These are phyloP conservation scores for Pseudonitzschia pungens DNA, from an alignment of 108 stramenopile species.

Conservation along the genomic window DNA sequence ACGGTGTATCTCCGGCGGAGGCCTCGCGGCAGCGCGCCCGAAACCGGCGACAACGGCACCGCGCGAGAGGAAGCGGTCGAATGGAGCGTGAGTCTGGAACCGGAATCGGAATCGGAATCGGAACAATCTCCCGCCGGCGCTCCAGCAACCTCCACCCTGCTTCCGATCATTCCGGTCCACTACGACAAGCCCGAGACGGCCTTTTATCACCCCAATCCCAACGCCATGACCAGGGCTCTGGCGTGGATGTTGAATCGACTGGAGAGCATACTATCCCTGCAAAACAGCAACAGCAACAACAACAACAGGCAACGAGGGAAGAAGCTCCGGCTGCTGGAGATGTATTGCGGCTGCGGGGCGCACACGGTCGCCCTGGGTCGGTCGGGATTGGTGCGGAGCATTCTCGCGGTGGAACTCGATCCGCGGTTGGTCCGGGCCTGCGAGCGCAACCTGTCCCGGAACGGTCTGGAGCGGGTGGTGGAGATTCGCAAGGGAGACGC, in stretches of 20 bases:
- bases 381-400: constrained; percentile 36
- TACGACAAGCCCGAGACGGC: constrained; percentile 72
- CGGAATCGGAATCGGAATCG: neutral
- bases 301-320: neutral
- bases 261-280: constrained; percentile 4
- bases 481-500: constrained; percentile 50
- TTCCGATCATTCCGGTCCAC: constrained; percentile 34
- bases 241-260: constrained; percentile 66
- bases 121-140: too few species aligned
- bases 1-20: constrained; percentile 21
- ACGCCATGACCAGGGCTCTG: constrained; percentile 65
- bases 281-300: neutral
- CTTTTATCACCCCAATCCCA: constrained; percentile 77
- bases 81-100: constrained; percentile 13
- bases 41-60: neutral
- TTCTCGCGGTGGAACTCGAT: constrained; percentile 72
- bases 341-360: constrained; percentile 82
- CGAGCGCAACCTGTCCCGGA: constrained; percentile 48
- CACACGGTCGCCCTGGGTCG: constrained; percentile 78
- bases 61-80: neutral
- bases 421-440: constrained; percentile 63
- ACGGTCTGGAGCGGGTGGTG: constrained; percentile 30
- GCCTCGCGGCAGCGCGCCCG: neutral
- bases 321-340: constrained; percentile 47
- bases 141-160: neutral